Percentiles rank a stretch among this genome's conserved stretches.
Conservation (phyloP, 2,329 filamentous ascomycete genomes). For the Elsinoe fawcettii region DNA sequence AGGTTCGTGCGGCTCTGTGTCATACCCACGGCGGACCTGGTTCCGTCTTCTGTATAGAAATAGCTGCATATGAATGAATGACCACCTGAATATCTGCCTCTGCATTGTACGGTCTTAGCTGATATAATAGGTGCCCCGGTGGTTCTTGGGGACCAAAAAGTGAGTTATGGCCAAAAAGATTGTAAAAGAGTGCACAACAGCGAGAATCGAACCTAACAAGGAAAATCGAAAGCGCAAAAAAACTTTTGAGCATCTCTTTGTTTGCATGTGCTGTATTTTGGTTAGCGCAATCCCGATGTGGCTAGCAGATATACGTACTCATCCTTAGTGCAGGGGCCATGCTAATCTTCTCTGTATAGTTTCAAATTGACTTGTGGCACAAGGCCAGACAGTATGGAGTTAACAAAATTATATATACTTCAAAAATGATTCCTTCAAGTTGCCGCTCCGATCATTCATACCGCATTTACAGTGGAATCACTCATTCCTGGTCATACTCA, state of each 20-base stretch:
- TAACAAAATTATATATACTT: too few species aligned
- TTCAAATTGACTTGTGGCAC: slow-evolving; percentile 53
- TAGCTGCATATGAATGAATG: too few species aligned
- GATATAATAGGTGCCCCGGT: too few species aligned
- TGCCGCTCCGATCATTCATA: too few species aligned
- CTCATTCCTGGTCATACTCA: too few species aligned
- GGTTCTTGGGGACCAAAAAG: too few species aligned
- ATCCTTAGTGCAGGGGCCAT: slow-evolving; percentile 27
- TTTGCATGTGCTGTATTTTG: background rate
- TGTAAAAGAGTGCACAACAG: background rate
- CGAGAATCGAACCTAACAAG: background rate
- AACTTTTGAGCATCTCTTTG: slow-evolving; percentile 11
- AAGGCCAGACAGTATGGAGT: background rate
- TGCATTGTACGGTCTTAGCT: too few species aligned
- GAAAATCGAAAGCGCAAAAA: background rate
- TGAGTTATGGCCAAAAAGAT: background rate
- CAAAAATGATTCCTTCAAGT: too few species aligned
- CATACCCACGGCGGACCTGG: background rate
- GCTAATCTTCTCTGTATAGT: slow-evolving; percentile 45
- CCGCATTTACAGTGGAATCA: too few species aligned
- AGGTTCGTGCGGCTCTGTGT: background rate
- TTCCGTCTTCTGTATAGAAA: background rate
- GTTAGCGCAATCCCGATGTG: background rate
- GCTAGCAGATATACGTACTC: background rate
- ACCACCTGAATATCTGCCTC: too few species aligned